Evolutionary conservation across 179 eudicot species (phyloP), one percentile per base, ranked within the genome.

Genomic region (Pouteria campechiana): DNA sequence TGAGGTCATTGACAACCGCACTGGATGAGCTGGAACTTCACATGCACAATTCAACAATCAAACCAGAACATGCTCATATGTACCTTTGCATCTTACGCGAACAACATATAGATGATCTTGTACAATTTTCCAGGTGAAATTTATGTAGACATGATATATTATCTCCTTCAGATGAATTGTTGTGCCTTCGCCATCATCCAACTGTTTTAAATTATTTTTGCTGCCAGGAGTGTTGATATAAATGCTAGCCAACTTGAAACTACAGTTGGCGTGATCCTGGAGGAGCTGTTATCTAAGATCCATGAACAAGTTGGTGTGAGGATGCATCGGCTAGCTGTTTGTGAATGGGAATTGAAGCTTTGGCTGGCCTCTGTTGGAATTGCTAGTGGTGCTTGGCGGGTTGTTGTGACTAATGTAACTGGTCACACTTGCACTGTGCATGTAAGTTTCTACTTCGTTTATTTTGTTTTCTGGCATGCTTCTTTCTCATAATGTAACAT

Each of bases 11-110:
- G 42, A 79, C 63, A 53, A 57, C 86, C 50, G 97, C 97, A 41
- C 74, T 88, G 95, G 99, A 93, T 55, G 99, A 93, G 54, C 60
- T 93, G 69, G 99, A 93, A 67, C 97, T 93, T 52, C 77, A 83
- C 81, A 67, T 71, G 38, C 97, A 93, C 52, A 88, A 68, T 68
- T 80, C 93, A 39, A 55, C 82, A 9, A 44, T 88, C 61, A 83
- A 61, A 65, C 77, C 95, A 13, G 99, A 93, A 57, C 82, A 88
- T 61, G 95, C 95, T 54, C 90, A 93, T 71, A 88, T 93, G 95
- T 93, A 88, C 69, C 74, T 93, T 25, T 83, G 78, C 44, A 72
- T 83, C 27, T 70, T 93, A 31, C 68, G 59, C 55, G 99, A 88
- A 74, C 99, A 93, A 65, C 75, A 68, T 46, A 74, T 88, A 39